phyloP scores from a whole-genome alignment of 169 alveolate genomes.

The Plasmodium gallinaceum region DNA sequence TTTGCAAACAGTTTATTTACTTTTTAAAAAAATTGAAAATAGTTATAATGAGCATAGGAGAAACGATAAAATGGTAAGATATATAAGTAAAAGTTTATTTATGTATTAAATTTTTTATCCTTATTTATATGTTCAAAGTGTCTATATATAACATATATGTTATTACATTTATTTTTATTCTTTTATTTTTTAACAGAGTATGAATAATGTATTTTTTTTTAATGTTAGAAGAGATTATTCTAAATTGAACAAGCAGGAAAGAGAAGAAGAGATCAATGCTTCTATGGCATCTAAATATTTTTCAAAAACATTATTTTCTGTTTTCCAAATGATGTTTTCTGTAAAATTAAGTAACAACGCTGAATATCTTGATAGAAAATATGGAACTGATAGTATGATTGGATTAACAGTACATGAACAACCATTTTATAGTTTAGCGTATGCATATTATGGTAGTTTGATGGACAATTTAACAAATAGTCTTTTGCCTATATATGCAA shows the following conservation, averaged over 20 bases:
- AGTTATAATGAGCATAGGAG: conserved; percentile 20
- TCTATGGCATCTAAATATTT: conserved; percentile 70
- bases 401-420: neutral
- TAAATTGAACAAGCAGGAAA: conserved; percentile 1
- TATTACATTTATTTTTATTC: no score
- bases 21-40: conserved; percentile 38
- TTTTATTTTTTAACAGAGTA: conserved; percentile 19
- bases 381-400: neutral
- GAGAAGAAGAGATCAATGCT: conserved; percentile 32
- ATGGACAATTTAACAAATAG: conserved; percentile 7
- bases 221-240: conserved; percentile 10
- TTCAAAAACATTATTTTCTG: conserved; percentile 43
- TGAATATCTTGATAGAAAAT: neutral
- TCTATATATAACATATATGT: neutral
- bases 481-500: conserved; percentile 6
- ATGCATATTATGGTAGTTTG: conserved; percentile 10
- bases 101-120: neutral
- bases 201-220: conserved; percentile 23
- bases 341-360: conserved; percentile 11
- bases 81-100: neutral
- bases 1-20: conserved; percentile 37
- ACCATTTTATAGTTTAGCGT: neutral
- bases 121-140: neutral
- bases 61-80: conserved; percentile 25
- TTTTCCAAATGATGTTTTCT: conserved; percentile 41